phyloP scores from a whole-genome alignment of 129 eudicot species.

The Artemisia annua region DNA sequence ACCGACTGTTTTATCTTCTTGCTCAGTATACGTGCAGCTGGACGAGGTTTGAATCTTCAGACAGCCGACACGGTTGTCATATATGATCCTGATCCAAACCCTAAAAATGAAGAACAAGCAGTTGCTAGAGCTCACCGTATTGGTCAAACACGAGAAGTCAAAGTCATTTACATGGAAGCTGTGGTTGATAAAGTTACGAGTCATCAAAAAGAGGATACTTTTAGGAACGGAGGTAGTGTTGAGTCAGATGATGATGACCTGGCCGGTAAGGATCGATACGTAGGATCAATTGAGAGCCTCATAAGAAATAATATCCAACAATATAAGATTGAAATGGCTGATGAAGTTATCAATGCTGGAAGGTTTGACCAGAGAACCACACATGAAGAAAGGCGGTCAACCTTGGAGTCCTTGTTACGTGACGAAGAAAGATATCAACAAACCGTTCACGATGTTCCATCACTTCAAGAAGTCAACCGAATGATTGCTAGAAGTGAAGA shows the following conservation, averaged over 20 bases:
- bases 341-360: slow-evolving; percentile 97
- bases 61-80: slow-evolving; percentile 93
- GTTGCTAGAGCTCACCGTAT: slow-evolving; percentile 98
- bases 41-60: slow-evolving; percentile 90
- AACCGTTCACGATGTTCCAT: slow-evolving; percentile 94
- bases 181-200: slow-evolving; percentile 87
- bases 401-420: slow-evolving; percentile 79
- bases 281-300: slow-evolving; percentile 90
- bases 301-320: slow-evolving; percentile 93
- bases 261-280: slow-evolving; percentile 90
- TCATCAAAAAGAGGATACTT: slow-evolving; percentile 81
- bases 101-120: slow-evolving; percentile 97
- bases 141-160: slow-evolving; percentile 95
- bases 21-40: slow-evolving; percentile 93
- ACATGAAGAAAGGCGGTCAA: slow-evolving; percentile 90
- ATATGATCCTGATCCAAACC: slow-evolving; percentile 97
- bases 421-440: slow-evolving; percentile 88
- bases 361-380: slow-evolving; percentile 99
- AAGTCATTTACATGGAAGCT: slow-evolving; percentile 94
- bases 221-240: slow-evolving; percentile 54
- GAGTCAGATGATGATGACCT: slow-evolving; percentile 95
- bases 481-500: slow-evolving; percentile 98
- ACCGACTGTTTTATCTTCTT: slow-evolving; percentile 89
- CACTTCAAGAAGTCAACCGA: slow-evolving; percentile 91
- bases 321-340: slow-evolving; percentile 98